A percentile compares a stretch with the other conserved stretches of the same genome.
These are phyloP conservation scores for Pseudonitzschia multistriata DNA, from an alignment of 108 stramenopile species.

Conservation along the genomic window DNA sequence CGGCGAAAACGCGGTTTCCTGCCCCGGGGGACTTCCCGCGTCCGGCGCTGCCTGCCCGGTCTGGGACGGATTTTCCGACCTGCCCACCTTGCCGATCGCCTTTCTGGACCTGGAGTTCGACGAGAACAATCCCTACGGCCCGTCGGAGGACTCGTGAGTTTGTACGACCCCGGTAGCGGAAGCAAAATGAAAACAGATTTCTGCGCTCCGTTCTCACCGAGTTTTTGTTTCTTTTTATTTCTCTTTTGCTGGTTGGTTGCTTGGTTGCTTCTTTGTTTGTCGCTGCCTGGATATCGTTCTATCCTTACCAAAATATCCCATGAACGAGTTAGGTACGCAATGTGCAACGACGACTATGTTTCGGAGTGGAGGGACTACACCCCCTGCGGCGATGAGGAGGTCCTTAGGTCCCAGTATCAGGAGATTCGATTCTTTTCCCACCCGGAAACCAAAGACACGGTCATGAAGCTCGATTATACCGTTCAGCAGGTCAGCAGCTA, in stretches of 20 bases:
- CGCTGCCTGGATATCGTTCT: too few relatives aligned
- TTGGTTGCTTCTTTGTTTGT: too few relatives aligned
- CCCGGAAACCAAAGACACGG: conserved; percentile 40
- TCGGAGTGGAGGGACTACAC: neutral
- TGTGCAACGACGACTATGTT: conserved; percentile 1
- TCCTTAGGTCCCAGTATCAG: conserved; percentile 37
- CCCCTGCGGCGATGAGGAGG: neutral
- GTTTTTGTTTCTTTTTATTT: neutral
- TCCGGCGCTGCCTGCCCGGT: conserved; percentile 6
- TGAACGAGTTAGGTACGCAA: neutral
- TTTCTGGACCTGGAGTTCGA: conserved; percentile 2
- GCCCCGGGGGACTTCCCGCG: neutral
- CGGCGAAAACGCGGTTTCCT: neutral
- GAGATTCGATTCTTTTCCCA: conserved; percentile 36
- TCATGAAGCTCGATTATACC: conserved; percentile 47
- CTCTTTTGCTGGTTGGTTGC: too few relatives aligned
- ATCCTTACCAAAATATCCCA: too few relatives aligned
- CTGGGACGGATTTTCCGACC: neutral
- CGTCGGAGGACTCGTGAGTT: neutral
- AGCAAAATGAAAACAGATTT: too few relatives aligned
- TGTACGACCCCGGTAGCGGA: neutral
- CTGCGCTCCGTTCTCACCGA: too few relatives aligned
- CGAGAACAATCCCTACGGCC: conserved; percentile 1
- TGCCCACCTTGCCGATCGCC: neutral
- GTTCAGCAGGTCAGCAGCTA: conserved; percentile 68